Evolutionary conservation across 495 filamentous ascomycete genomes (phyloP).

Genomic region (Thozetella sp.): DNA sequence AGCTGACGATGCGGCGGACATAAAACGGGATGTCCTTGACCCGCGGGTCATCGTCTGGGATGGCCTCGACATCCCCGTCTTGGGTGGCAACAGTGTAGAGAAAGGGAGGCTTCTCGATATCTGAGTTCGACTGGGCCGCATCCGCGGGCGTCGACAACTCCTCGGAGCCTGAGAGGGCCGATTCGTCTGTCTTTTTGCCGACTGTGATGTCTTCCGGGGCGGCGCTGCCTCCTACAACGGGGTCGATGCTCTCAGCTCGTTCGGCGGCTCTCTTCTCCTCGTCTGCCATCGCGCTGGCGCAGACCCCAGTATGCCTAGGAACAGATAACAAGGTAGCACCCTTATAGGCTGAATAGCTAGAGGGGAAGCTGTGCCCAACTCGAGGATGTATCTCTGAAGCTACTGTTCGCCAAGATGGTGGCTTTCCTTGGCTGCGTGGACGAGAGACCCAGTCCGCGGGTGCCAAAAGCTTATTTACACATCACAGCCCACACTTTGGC

Average conservation of each 20-base stretch:
- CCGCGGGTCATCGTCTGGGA: constrained; percentile 44
- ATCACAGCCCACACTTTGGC: background rate
- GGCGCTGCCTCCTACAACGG: background rate
- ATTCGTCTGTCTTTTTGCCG: background rate
- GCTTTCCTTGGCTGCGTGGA: background rate
- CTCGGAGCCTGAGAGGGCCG: background rate
- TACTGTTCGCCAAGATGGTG: background rate
- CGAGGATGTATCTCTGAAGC: too few species aligned
- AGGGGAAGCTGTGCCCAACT: too few species aligned
- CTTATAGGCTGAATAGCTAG: too few species aligned
- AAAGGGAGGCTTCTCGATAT: background rate
- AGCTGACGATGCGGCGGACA: constrained; percentile 53
- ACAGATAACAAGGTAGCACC: too few species aligned
- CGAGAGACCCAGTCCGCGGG: background rate
- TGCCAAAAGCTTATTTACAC: background rate
- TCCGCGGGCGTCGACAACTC: background rate
- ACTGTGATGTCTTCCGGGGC: background rate
- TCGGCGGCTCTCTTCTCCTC: too few species aligned
- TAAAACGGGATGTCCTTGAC: constrained; percentile 46
- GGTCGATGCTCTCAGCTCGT: background rate
- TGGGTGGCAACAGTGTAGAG: background rate
- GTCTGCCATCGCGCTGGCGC: background rate
- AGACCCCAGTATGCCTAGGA: background rate
- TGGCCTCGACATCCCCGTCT: constrained; percentile 17
- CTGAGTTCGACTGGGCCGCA: background rate